phyloP scores from a whole-genome alignment of 345 rosid species.

The Murraya koenigii region DNA sequence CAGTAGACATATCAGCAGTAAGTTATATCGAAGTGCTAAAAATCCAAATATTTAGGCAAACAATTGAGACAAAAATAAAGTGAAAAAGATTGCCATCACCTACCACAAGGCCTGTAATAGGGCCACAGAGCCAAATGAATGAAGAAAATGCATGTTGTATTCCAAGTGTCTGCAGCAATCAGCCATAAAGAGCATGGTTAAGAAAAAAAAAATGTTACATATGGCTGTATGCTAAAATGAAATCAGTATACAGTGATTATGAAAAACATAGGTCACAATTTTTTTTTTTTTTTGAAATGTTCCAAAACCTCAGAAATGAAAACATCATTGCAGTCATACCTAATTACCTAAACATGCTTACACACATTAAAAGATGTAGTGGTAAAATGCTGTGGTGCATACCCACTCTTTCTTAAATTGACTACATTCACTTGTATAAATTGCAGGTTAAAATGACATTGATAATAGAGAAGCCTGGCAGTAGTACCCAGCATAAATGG shows the following conservation, averaged over 20 bases:
- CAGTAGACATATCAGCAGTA: slow-evolving; percentile 2
- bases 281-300: neutral
- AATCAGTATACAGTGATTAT: neutral
- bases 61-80: neutral
- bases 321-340: neutral
- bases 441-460: neutral
- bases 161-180: slow-evolving; percentile 86
- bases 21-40: slow-evolving; percentile 1
- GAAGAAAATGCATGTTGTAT: slow-evolving; percentile 93
- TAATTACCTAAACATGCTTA: neutral
- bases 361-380: neutral
- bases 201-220: slow-evolving; percentile 1
- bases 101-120: slow-evolving; percentile 98
- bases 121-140: slow-evolving; percentile 98
- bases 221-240: slow-evolving; percentile 1
- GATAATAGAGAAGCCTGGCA: neutral
- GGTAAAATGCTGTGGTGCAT: neutral
- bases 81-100: slow-evolving; percentile 24
- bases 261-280: neutral
- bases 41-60: slow-evolving; percentile 3
- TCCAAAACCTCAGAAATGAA: neutral
- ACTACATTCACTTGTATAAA: neutral
- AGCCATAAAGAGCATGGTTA: slow-evolving; percentile 27
- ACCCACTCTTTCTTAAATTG: neutral
- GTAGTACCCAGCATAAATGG: neutral